Percentiles rank a stretch among this genome's conserved stretches.
Conservation (phyloP, 2,329 filamentous ascomycete species). For the Herpotrichia juniperi region DNA sequence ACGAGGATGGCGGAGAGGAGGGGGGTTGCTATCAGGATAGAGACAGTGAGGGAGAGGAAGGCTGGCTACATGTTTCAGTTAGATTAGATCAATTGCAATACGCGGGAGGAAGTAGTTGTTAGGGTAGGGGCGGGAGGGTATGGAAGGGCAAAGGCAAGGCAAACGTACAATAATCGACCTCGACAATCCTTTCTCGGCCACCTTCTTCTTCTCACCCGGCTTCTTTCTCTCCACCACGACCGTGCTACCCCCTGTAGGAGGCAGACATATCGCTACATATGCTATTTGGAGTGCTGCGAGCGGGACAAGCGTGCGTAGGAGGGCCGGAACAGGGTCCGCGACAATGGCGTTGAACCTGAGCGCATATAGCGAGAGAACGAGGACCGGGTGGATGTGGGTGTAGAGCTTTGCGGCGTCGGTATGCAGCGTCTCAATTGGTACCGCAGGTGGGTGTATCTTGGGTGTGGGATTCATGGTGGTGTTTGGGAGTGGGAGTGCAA, state of each 20-base stretch:
- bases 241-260: conserved; percentile 53
- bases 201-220: conserved; percentile 50
- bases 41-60: conserved; percentile 70
- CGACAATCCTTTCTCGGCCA: conserved; percentile 28
- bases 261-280: conserved; percentile 65
- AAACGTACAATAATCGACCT: conserved; percentile 51
- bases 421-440: conserved; percentile 55
- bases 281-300: conserved; percentile 68
- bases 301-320: conserved; percentile 66
- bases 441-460: conserved; percentile 23
- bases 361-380: conserved; percentile 69
- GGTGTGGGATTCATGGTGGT: not conserved
- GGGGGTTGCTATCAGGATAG: conserved; percentile 62
- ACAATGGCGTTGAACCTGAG: conserved; percentile 71
- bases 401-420: conserved; percentile 59
- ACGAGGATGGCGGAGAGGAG: conserved; percentile 69
- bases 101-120: no score
- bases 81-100: conserved; percentile 14
- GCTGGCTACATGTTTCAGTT: conserved; percentile 60
- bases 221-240: conserved; percentile 53
- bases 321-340: conserved; percentile 68
- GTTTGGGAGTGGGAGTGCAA: no score
- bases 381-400: conserved; percentile 70
- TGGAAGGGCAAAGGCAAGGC: not conserved
- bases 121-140: not conserved